These are phyloP conservation scores for Saccharomyces hybrid DNA, from an alignment of 1,139 yeast species.

Conservation along the genomic window DNA sequence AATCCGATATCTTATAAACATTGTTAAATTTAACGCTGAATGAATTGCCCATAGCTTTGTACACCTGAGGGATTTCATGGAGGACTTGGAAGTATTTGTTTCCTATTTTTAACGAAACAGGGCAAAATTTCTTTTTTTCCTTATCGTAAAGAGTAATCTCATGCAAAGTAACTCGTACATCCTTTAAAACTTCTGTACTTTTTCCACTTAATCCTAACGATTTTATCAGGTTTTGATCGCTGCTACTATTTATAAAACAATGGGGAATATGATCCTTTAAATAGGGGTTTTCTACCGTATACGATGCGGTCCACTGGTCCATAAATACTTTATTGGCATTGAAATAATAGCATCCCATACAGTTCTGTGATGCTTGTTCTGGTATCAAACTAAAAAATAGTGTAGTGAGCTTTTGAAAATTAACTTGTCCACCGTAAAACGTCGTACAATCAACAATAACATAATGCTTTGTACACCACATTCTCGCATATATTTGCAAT, in stretches of 20 bases:
- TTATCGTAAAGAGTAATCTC: slow-evolving; percentile 39
- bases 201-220: slow-evolving; percentile 43
- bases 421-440: slow-evolving; percentile 32
- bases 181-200: slow-evolving; percentile 36
- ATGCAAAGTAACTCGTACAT: slow-evolving; percentile 45
- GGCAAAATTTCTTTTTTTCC: slow-evolving; percentile 36
- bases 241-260: slow-evolving; percentile 38
- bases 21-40: slow-evolving; percentile 38
- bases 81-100: slow-evolving; percentile 55
- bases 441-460: slow-evolving; percentile 66
- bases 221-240: slow-evolving; percentile 42
- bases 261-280: slow-evolving; percentile 18
- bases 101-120: slow-evolving; percentile 62
- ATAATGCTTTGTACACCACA: slow-evolving; percentile 65
- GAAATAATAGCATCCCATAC: slow-evolving; percentile 50
- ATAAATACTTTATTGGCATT: slow-evolving; percentile 47
- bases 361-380: slow-evolving; percentile 44
- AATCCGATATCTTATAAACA: slow-evolving; percentile 46
- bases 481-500: slow-evolving; percentile 59
- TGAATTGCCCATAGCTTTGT: slow-evolving; percentile 28
- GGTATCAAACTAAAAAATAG: slow-evolving; percentile 39
- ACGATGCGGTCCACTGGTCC: slow-evolving; percentile 31
- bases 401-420: slow-evolving; percentile 25
- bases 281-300: slow-evolving; percentile 17
- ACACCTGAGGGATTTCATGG: slow-evolving; percentile 35